Conservation (phyloP, 164 flowering plant genomes). For the Vitis rotundifolia region DNA sequence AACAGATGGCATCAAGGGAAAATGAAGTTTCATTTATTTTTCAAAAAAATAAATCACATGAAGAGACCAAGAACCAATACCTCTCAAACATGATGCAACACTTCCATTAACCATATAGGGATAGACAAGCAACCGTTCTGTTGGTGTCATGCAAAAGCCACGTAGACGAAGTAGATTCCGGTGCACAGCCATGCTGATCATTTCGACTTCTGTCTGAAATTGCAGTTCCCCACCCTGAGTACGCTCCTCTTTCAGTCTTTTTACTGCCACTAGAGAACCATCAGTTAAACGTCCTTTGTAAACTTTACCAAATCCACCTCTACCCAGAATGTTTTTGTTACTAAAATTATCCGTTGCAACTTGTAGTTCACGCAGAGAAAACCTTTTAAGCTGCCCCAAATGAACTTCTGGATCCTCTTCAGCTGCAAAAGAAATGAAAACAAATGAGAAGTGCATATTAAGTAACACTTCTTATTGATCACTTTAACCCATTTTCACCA, state of each 20-base stretch:
- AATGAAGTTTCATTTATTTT: not conserved
- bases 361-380: constrained; percentile 66
- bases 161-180: constrained; percentile 61
- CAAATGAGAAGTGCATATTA: not conserved
- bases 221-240: constrained; percentile 68
- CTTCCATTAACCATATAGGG: constrained; percentile 71
- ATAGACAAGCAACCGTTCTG: constrained; percentile 65
- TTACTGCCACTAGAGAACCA: constrained; percentile 63
- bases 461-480: not conserved
- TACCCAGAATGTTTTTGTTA: constrained; percentile 55
- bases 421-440: constrained; percentile 31
- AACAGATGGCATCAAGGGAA: not conserved
- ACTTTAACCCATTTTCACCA: not conserved
- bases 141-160: constrained; percentile 74
- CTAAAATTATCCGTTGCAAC: constrained; percentile 67
- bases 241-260: constrained; percentile 67
- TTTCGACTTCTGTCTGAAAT: constrained; percentile 67
- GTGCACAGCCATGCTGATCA: constrained; percentile 80
- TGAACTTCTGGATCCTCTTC: constrained; percentile 78
- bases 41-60: not conserved
- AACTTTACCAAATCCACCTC: constrained; percentile 75
- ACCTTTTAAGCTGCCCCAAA: constrained; percentile 64
- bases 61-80: constrained; percentile 16
- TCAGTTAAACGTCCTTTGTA: constrained; percentile 65
- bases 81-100: constrained; percentile 70